Percentiles rank a stretch among this genome's conserved stretches.
These are phyloP conservation scores for Mortierella sp. DNA, from an alignment of 371 early-diverging fungal genomes.

Conservation along the genomic window DNA sequence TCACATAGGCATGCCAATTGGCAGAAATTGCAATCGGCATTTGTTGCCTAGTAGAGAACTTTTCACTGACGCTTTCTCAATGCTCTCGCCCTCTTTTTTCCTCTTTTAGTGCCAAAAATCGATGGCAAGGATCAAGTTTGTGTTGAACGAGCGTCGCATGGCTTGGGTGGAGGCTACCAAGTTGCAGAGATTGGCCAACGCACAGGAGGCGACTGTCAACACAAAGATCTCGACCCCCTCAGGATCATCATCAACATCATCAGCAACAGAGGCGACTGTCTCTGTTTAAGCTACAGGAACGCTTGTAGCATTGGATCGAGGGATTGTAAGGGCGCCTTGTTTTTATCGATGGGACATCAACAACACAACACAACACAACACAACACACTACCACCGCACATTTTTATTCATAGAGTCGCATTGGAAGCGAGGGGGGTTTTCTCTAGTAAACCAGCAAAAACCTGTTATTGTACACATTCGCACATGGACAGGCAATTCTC, in stretches of 20 bases:
- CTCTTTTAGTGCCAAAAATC: conserved; percentile 84
- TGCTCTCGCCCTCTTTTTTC: neutral
- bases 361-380: neutral
- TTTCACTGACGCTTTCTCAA: neutral
- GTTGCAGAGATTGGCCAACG: conserved; percentile 36
- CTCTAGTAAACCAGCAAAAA: neutral
- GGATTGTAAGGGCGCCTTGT: neutral
- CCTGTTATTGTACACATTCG: neutral
- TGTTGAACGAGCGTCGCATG: conserved; percentile 89
- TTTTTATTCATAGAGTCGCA: conserved; percentile 14
- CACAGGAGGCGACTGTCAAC: conserved; percentile 40
- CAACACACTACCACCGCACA: neutral
- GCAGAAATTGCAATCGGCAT: neutral
- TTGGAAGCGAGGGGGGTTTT: too few relatives aligned
- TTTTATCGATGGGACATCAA: neutral
- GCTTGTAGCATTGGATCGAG: neutral
- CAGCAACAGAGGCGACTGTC: conserved; percentile 23
- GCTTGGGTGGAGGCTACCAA: conserved; percentile 73
- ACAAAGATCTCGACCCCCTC: conserved; percentile 34
- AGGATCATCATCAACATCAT: conserved; percentile 12
- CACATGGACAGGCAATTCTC: neutral
- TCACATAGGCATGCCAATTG: neutral
- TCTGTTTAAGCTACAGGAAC: conserved; percentile 10
- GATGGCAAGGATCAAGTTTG: conserved; percentile 95
- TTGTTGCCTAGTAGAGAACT: neutral